Evolutionary conservation across 805 yeast species (phyloP), one percentile per base, ranked within the genome.

Genomic region (Yarrowia phangngaensis): DNA sequence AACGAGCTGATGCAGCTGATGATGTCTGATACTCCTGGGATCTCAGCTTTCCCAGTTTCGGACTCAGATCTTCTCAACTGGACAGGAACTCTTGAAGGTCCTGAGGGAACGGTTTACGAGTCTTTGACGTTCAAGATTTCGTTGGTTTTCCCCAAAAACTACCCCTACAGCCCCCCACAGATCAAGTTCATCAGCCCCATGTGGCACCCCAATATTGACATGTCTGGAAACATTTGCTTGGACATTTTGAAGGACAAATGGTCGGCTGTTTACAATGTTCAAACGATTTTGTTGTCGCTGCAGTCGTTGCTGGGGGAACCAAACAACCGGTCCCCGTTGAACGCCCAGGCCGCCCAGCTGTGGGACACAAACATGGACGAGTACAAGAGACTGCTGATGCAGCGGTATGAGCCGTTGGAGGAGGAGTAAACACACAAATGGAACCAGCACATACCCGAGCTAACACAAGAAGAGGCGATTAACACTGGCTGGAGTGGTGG

Each of bases 171-270:
- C 3, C 78, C 84, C 3, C 84, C 84, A 19, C 63, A 63, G 20
- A 73, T 79, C 58, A 70, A 64, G 55, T 79, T 79, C 58, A 70
- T 69, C 23, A 72, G 78, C 32, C 81, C 82, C 13, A 73, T 78
- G 72, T 76, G 78, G 72, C 84, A 78, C 58, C 84, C 84, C 20
- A 79, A 79, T 58, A 76, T 79, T 53, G 81, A 78, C 55, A 73
- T 75, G 69, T 66, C 73, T 48, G 84, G 84, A n/a, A 72, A 76
- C 53, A 80, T 79, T 52, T 79, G 84, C 55, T 66, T 79, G 34
- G 82, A 78, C 59, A 79, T 79, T 47, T 67, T 79, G 60, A 78
- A 79, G 59, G 82, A 78, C 45, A 70, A 78, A 54, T 79, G 84
- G 84, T 71, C 79, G 45, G 82, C 80, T 1, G 74, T 77, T 8